Base-by-base conservation (phyloP, 1,284 basidiomycete genomes). In the Ganoderma multipileum region DNA sequence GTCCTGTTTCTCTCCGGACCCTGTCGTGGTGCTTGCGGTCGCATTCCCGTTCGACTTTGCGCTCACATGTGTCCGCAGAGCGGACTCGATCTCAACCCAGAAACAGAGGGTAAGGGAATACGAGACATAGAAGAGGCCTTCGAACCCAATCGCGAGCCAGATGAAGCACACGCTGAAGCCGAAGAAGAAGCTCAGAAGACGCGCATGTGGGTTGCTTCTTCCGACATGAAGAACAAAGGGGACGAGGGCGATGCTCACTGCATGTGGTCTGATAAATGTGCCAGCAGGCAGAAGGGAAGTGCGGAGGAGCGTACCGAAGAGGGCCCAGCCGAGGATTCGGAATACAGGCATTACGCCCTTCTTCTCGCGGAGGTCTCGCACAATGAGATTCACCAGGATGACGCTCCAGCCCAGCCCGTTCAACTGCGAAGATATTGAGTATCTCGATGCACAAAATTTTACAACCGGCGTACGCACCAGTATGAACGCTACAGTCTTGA, bases 61-160 rank as follows among this genome's bases (percentile, higher is more conserved):
- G 0, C 23, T 41, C 11, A 42, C 47, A 18, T 64, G 61, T 2
- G 9, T 63, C 28, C 85, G 83, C 41, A 89, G 72, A 8, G 81
- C 78, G 14, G 79, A 77, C 74, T 96, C 95, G 16, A 93, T 82
- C 39, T 88, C 84, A 36, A 91, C 84, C 95, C 95, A 97, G 0
- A 88, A 74, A 14, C 87, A 78, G 58, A 96, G 79, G 2, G 88
- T 89, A 11, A 82, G 80, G 0, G 89, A 87, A 76, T 92, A 96
- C 18, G 87, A 83, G 18, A 87, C 83, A 74, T 91, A 95, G 80
- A 97, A 97, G 12, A 96, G 82, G 0, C 91, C 92, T 76, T 97
- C 95, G 55, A 93, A 89, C 68, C 91, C 92, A 74, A 96, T 90
- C 1, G 94, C 94, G 20, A 97, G 85, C 41, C 96, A 84, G 41